Base-by-base conservation (phyloP, 768 basidiomycete genomes). In the Phlegmacium glaucopus region DNA sequence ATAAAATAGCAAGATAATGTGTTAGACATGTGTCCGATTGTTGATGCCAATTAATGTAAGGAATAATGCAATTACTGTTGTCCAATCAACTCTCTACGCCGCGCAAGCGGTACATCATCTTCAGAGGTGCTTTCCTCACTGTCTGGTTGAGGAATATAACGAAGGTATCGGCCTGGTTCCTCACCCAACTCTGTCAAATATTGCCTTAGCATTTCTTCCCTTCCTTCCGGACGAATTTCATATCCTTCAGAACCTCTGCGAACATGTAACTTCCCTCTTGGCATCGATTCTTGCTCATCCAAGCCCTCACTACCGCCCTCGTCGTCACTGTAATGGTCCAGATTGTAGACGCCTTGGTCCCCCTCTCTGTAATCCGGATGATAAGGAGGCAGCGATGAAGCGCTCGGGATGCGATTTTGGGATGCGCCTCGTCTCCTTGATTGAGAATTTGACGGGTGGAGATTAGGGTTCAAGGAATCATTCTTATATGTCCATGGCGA, bases 401-500 rank as follows among this genome's bases (percentile, higher is more conserved):
- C 64, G 11, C 72, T 74, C 28, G 64, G 58, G 22, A 51, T 49
- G 28, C 34, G 45, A 22, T 36, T 45, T 22, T 34, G 39, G 45
- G 43, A 53, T 41, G 48, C 50, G 38, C 50, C 53, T 18, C 72
- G 72, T 27, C 62, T 55, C 22, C 22, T 22, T 22, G 22, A 22
- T 34, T 59, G 65, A 13, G 72, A 56, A 52, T 81, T 87, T 32
- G 79, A 82, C 0, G 92, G 84, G 32, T 70, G 72, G 9, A 95
- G 79, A 30, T 71, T 60, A 6, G 94, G 94, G 60, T 96, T 96
- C 11, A 94, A 58, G 11, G 74, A 68, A 15, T 73, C 85, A 43
- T 87, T 85, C 53, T 86, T 83, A 59, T 90, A 95, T 11, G 91
- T 91, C 85, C 93, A 96, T 5, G 94, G 91, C 5, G 80, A 82